A percentile compares a stretch with the other conserved stretches of the same genome.
phyloP scores from a whole-genome alignment of 177 flowering plant species.

The Vitis hybrid region DNA sequence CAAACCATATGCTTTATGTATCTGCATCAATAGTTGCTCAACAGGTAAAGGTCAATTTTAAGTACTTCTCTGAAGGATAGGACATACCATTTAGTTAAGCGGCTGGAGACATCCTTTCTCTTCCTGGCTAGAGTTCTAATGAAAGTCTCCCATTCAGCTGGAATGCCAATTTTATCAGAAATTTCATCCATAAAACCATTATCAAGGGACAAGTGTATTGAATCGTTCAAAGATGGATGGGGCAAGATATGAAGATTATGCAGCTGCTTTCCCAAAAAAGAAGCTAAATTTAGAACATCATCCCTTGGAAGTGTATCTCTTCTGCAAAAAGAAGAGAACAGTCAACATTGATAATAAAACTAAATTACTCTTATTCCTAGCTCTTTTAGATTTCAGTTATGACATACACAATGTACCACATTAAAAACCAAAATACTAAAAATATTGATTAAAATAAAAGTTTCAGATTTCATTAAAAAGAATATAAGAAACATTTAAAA shows the following conservation, averaged over 20 bases:
- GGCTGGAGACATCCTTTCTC: constrained; percentile 48
- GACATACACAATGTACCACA: no score
- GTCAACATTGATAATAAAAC: not conserved
- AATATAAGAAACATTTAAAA: no score
- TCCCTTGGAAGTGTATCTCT: constrained; percentile 60
- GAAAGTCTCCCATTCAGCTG: constrained; percentile 58
- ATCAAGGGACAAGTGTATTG: constrained; percentile 10
- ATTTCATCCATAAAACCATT: constrained; percentile 25
- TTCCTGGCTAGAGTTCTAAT: constrained; percentile 44
- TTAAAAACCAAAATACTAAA: no score
- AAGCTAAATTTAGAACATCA: constrained; percentile 61
- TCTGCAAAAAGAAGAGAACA: constrained; percentile 45
- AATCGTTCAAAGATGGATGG: constrained; percentile 39
- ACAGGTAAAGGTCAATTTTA: not conserved
- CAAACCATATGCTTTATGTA: not conserved
- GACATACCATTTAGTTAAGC: constrained; percentile 69
- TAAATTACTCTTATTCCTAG: not conserved
- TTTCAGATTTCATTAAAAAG: no score
- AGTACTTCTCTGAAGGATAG: not conserved
- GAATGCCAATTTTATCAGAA: constrained; percentile 24
- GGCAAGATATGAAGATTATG: constrained; percentile 78
- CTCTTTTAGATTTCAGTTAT: no score
- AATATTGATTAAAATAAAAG: no score
- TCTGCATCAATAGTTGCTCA: not conserved
- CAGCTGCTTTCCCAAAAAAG: constrained; percentile 84